phyloP scores from a whole-genome alignment of 768 basidiomycete species.

The Phlebiopsis gigantea region DNA sequence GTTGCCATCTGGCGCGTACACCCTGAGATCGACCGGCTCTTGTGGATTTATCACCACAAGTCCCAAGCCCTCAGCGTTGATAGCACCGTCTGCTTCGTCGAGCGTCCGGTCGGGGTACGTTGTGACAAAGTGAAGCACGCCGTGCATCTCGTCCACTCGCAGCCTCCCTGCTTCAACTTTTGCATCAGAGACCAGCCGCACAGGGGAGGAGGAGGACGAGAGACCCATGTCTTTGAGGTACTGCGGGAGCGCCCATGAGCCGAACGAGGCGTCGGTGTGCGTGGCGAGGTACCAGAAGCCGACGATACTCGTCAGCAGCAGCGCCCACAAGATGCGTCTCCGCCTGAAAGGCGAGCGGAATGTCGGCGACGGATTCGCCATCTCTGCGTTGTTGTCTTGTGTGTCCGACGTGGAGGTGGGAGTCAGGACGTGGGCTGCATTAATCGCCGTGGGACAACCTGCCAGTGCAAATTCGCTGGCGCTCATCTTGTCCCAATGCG shows the following conservation, averaged over 20 bases:
- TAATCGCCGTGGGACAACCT: background rate
- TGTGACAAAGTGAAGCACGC: slow-evolving; percentile 62
- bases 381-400: background rate
- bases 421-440: background rate
- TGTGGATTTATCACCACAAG: slow-evolving; percentile 40
- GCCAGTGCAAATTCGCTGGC: background rate
- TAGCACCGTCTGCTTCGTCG: slow-evolving; percentile 18
- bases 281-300: slow-evolving; percentile 37
- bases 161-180: slow-evolving; percentile 15
- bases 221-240: slow-evolving; percentile 22
- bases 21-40: slow-evolving; percentile 41
- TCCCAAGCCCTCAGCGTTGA: slow-evolving; percentile 20
- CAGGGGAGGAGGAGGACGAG: slow-evolving; percentile 33
- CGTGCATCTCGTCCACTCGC: slow-evolving; percentile 56
- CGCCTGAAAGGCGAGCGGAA: slow-evolving; percentile 23
- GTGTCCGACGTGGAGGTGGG: background rate
- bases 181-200: slow-evolving; percentile 27
- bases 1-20: slow-evolving; percentile 47
- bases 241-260: slow-evolving; percentile 8
- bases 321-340: slow-evolving; percentile 40
- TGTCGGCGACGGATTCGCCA: background rate
- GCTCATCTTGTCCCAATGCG: background rate
- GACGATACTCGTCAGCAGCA: slow-evolving; percentile 32
- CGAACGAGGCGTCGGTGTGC: slow-evolving; percentile 27
- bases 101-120: slow-evolving; percentile 39